Conservation (phyloP, 345 rosid species). For the Dimocarpus longan region DNA sequence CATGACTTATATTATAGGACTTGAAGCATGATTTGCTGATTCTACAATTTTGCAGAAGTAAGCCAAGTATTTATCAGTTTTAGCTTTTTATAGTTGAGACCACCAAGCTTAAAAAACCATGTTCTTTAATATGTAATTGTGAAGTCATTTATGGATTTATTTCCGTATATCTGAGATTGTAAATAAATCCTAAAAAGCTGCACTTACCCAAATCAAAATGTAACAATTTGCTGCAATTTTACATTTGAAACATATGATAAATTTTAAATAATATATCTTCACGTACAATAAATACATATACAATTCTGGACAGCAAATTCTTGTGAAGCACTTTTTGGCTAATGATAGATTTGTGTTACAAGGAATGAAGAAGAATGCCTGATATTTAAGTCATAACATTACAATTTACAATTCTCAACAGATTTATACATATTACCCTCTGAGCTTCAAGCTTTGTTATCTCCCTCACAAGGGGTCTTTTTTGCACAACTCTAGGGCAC, state of each 20-base stretch:
- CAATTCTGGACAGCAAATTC: neutral
- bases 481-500: neutral
- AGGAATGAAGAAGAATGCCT: neutral
- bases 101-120: neutral
- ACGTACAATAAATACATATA: neutral
- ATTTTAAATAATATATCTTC: neutral
- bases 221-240: neutral
- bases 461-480: slow-evolving; percentile 10
- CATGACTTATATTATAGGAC: neutral
- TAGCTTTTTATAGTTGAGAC: neutral
- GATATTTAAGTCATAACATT: neutral
- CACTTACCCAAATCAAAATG: neutral
- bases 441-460: slow-evolving; percentile 12
- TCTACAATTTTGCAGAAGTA: neutral
- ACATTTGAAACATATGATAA: neutral
- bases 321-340: neutral
- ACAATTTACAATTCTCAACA: neutral
- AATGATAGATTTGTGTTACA: neutral
- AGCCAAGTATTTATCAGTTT: slow-evolving; percentile 5
- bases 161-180: neutral
- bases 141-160: neutral
- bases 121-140: neutral
- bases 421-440: neutral
- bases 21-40: neutral
- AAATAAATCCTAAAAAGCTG: neutral